Percentiles rank a stretch among this genome's conserved stretches.
Evolutionary conservation across 1,284 basidiomycete genomes (phyloP).

Genomic region (Psilocybe mexicana): DNA sequence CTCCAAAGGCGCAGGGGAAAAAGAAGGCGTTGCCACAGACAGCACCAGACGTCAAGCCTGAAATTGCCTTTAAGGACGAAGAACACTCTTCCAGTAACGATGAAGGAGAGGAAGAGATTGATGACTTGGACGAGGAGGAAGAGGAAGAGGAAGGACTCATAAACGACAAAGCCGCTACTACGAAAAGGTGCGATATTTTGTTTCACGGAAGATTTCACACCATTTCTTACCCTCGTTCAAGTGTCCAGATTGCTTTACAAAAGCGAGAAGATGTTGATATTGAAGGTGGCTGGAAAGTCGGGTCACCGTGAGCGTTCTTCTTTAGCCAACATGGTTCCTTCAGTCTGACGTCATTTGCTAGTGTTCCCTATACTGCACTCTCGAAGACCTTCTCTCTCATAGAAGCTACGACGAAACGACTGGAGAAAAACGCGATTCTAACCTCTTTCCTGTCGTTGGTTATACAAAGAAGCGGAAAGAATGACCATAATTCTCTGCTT

Average conservation of each 20-base stretch:
- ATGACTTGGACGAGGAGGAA: slow-evolving; percentile 42
- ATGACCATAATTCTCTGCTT: slow-evolving; percentile 72
- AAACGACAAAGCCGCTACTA: slow-evolving; percentile 39
- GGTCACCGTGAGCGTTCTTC: slow-evolving; percentile 69
- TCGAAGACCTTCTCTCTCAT: slow-evolving; percentile 89
- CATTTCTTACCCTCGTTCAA: slow-evolving; percentile 31
- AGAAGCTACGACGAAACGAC: slow-evolving; percentile 93
- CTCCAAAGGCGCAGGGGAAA: slow-evolving; percentile 32
- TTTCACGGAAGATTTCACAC: neutral
- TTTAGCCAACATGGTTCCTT: neutral
- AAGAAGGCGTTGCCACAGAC: slow-evolving; percentile 30
- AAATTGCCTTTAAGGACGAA: slow-evolving; percentile 40
- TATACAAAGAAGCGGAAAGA: slow-evolving; percentile 78
- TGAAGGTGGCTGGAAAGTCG: slow-evolving; percentile 84
- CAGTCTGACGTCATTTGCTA: slow-evolving; percentile 30
- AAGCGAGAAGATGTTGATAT: slow-evolving; percentile 75
- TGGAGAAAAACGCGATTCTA: slow-evolving; percentile 90
- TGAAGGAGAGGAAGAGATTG: slow-evolving; percentile 57
- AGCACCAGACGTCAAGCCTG: slow-evolving; percentile 29
- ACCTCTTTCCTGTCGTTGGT: slow-evolving; percentile 90
- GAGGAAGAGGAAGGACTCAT: slow-evolving; percentile 37
- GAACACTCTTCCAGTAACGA: slow-evolving; percentile 39
- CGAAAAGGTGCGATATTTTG: slow-evolving; percentile 56
- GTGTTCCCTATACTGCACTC: slow-evolving; percentile 93
- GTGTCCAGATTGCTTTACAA: slow-evolving; percentile 70